Conservation (phyloP, 202 grass and related monocot species). For the Setaria viridis region DNA sequence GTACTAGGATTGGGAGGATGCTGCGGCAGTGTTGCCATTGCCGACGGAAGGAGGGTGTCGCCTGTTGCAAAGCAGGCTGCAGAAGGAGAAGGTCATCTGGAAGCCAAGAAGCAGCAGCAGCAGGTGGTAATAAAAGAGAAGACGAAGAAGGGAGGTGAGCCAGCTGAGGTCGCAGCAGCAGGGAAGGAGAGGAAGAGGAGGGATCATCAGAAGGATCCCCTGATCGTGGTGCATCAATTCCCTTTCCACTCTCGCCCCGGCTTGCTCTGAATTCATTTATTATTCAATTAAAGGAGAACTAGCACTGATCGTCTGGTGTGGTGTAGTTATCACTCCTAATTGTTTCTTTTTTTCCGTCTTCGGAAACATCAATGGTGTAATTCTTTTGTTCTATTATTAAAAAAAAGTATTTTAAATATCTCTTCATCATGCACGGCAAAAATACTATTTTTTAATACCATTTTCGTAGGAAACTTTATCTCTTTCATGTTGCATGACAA, state of each 20-base stretch:
- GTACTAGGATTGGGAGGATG: background rate
- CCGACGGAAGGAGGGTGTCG: background rate
- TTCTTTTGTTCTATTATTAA: no score
- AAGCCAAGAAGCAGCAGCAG: background rate
- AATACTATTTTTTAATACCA: background rate
- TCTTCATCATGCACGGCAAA: background rate
- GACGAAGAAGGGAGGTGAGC: background rate
- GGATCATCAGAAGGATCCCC: background rate
- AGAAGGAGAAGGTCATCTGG: background rate
- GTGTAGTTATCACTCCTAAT: no score
- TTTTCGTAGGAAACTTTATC: background rate
- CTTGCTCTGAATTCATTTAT: background rate
- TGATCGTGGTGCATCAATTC: background rate
- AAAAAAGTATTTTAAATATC: no score
- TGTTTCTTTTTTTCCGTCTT: no score
- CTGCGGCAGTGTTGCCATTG: background rate
- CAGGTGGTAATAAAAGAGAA: background rate
- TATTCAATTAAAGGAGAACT: background rate
- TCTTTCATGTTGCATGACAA: background rate
- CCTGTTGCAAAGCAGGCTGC: background rate
- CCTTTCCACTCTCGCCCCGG: conserved; percentile 27
- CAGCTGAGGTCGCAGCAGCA: background rate
- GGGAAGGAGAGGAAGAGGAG: background rate
- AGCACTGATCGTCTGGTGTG: no score
- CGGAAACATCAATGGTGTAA: no score